phyloP scores from a whole-genome alignment of 139 green algal species.

The Chlamydomonas sphaeroides region DNA sequence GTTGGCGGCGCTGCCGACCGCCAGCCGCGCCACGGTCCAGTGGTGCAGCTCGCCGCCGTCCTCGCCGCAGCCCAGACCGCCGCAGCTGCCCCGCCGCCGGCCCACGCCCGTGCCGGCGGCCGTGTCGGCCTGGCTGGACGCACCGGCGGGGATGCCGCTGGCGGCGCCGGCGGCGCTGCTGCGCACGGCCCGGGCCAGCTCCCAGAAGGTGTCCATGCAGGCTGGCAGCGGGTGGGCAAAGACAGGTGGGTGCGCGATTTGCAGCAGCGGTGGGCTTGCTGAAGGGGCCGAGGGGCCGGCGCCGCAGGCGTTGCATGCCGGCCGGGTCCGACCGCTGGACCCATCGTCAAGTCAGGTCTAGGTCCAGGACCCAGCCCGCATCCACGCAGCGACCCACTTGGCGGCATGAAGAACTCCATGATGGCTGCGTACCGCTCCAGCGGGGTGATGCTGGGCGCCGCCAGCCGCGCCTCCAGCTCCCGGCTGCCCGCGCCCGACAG shows the following conservation, averaged over 20 bases:
- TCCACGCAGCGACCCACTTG: too few relatives aligned
- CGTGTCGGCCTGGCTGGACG: not conserved
- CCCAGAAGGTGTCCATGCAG: conserved; percentile 19
- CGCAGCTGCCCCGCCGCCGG: not conserved
- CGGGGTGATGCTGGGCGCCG: not conserved
- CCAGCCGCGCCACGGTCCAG: conserved; percentile 17
- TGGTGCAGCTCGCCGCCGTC: conserved; percentile 23
- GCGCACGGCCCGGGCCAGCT: not conserved
- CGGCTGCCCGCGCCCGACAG: not conserved
- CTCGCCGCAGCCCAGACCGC: not conserved
- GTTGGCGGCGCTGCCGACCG: conserved; percentile 41
- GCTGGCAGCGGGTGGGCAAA: too few relatives aligned
- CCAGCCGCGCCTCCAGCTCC: conserved; percentile 28
- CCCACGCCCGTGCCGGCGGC: not conserved
- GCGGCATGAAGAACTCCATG: conserved; percentile 33
- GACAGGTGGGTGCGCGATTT: too few relatives aligned
- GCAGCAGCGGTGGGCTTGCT: too few relatives aligned
- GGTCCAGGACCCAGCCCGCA: too few relatives aligned
- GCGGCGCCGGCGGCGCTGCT: too few relatives aligned
- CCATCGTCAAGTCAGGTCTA: too few relatives aligned
- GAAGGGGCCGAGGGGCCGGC: too few relatives aligned
- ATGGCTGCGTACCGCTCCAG: conserved; percentile 8
- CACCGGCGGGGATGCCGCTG: not conserved
- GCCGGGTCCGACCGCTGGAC: too few relatives aligned
- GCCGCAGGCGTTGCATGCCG: too few relatives aligned